phyloP scores from a whole-genome alignment of 768 basidiomycete species.

The Agaricus sinodeliciosus region DNA sequence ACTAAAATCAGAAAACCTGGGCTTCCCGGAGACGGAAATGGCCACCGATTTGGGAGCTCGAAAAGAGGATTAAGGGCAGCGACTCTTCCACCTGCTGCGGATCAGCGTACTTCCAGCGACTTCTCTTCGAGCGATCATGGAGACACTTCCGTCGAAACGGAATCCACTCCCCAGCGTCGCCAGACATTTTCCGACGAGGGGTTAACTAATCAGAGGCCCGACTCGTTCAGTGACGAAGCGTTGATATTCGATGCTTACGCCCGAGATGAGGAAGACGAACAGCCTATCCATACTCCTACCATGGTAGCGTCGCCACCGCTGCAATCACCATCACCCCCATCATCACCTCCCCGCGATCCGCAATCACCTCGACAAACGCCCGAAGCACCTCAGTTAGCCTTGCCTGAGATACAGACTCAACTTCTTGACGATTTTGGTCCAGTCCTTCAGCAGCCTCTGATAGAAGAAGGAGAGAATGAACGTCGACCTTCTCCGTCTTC shows the following conservation, averaged over 20 bases:
- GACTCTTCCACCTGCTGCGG: constrained; percentile 22
- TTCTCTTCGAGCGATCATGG: constrained; percentile 66
- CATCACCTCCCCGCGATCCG: constrained; percentile 1
- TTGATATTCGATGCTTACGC: constrained; percentile 84
- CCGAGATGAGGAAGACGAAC: constrained; percentile 47
- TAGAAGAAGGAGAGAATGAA: constrained; percentile 41
- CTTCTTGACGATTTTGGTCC: constrained; percentile 31
- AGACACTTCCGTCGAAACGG: constrained; percentile 33
- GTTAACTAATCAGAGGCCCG: constrained; percentile 38
- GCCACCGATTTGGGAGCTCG: constrained; percentile 70
- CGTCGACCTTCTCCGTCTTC: constrained; percentile 29
- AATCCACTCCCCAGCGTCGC: constrained; percentile 23
- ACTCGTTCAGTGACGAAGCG: constrained; percentile 76
- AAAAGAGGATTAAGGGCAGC: constrained; percentile 29
- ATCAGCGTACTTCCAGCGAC: constrained; percentile 62
- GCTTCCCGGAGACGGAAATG: constrained; percentile 67
- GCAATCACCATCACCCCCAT: background rate
- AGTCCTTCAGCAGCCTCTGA: constrained; percentile 61
- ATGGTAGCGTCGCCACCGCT: constrained; percentile 26
- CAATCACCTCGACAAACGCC: constrained; percentile 10
- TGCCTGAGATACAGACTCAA: constrained; percentile 23
- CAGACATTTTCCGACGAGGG: constrained; percentile 45
- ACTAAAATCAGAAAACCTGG: constrained; percentile 93
- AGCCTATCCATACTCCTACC: constrained; percentile 19
- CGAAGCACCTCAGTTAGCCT: constrained; percentile 17